Evolutionary conservation across 352 stramenopile genomes (phyloP).

Genomic region (Phytopythium vexans): DNA sequence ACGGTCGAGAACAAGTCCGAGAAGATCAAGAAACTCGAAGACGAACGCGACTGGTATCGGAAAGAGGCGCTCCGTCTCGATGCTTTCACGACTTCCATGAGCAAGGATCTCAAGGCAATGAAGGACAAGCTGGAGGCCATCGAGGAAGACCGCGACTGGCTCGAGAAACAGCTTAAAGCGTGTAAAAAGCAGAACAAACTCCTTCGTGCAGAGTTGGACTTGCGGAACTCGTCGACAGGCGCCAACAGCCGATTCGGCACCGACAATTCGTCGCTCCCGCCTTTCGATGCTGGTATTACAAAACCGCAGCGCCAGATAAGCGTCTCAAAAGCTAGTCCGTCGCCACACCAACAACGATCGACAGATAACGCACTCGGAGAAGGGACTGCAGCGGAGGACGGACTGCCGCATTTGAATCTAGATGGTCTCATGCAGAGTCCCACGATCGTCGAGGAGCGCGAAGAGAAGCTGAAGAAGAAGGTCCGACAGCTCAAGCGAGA

Average conservation of each 20-base stretch:
- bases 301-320: too few relatives aligned
- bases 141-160: slow-evolving; percentile 90
- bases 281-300: slow-evolving; percentile 27
- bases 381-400: slow-evolving; percentile 4
- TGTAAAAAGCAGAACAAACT: slow-evolving; percentile 95
- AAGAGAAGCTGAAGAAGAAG: slow-evolving; percentile 71
- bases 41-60: slow-evolving; percentile 93
- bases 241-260: slow-evolving; percentile 21
- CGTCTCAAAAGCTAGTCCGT: too few relatives aligned
- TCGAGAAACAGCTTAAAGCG: slow-evolving; percentile 91
- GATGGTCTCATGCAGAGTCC: slow-evolving; percentile 16
- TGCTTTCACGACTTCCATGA: slow-evolving; percentile 88
- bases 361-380: too few relatives aligned
- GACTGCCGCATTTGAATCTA: slow-evolving; percentile 32
- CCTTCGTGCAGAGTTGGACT: slow-evolving; percentile 74
- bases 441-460: slow-evolving; percentile 41
- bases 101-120: slow-evolving; percentile 92
- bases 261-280: slow-evolving; percentile 22
- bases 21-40: slow-evolving; percentile 92
- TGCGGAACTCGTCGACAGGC: slow-evolving; percentile 33
- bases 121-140: slow-evolving; percentile 90
- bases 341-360: slow-evolving; percentile 9
- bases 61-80: slow-evolving; percentile 90
- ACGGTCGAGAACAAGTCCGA: slow-evolving; percentile 83
- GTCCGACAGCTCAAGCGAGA: slow-evolving; percentile 66